Base-by-base conservation (phyloP, 2,329 filamentous ascomycete species). In the Clonostachys rosea region DNA sequence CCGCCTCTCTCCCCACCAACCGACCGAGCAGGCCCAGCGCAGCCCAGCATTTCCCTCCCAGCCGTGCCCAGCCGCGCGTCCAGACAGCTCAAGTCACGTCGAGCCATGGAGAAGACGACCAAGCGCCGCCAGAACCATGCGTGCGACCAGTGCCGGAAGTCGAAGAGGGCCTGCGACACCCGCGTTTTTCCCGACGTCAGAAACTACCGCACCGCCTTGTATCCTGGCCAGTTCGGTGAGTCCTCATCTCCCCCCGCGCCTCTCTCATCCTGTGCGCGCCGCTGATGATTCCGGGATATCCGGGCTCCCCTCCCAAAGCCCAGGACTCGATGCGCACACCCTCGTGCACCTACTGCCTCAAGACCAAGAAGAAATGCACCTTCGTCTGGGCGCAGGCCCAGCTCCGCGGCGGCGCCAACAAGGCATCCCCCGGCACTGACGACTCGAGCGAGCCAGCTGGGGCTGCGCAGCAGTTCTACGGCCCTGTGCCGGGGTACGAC, bases 331-430 rank as follows among this genome's bases (percentile, higher is more conserved):
- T 33, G 18, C 33, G 18, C n/a, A 45, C 37, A 12, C 13, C 36
- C 9, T 46, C 53, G 6, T 64, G 61, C 43, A 58, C 60, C 0
- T 64, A 64, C 13, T 64, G 61, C 33, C 46, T 49, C 6, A 60
- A 55, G 46, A 64, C 61, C 14, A 54, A 56, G 7, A 64, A 64
- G 41, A 50, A 49, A 10, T 64, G 61, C 13, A 58, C 60, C 2
- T 47, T 60, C 37, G 54, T 61, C 9, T 62, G 60, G 61, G 55
- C 48, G 9, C 47, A 46, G 33, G 50, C 51, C n/a, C 49, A 54
- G 13, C 5, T 45, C 43, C n/a, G 41, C 37, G 33, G n/a, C 39
- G 5, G 43, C 49, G 37, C 44, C 37, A n/a, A 11, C 18, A 34
- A 20, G 42, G 36, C 9, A 17, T 42, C 40, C 24, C 40, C 39